phyloP scores from a whole-genome alignment of 2,329 filamentous ascomycete genomes.

The Monosporascus sp. region DNA sequence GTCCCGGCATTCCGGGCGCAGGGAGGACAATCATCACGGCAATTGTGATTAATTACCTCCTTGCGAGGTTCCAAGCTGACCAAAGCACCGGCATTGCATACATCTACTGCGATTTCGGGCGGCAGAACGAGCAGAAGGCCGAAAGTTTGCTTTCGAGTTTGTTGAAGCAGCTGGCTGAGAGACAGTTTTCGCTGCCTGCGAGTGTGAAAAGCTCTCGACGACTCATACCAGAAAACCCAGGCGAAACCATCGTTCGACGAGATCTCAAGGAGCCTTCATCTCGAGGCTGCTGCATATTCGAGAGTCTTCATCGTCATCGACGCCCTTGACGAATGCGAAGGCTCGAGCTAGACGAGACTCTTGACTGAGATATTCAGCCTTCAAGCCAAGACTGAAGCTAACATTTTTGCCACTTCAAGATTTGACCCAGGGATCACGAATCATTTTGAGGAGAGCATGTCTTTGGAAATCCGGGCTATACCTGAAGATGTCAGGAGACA shows the following conservation, averaged over 20 bases:
- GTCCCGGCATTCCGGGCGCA: constrained; percentile 42
- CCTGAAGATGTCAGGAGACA: constrained; percentile 25
- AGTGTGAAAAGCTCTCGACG: constrained; percentile 23
- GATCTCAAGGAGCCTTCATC: constrained; percentile 10
- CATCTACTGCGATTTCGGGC: constrained; percentile 40
- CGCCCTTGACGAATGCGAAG: constrained; percentile 13
- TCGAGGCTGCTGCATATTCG: constrained; percentile 11
- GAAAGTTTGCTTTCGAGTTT: constrained; percentile 29
- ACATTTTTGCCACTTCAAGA: constrained; percentile 14
- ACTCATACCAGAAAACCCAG: constrained; percentile 9
- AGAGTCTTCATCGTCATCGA: constrained; percentile 15
- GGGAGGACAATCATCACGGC: constrained; percentile 44
- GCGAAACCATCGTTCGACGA: constrained; percentile 19
- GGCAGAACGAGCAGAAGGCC: constrained; percentile 32
- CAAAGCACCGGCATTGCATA: constrained; percentile 31
- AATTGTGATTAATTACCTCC: constrained; percentile 36
- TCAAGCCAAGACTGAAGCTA: constrained; percentile 1
- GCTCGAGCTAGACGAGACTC: constrained; percentile 3
- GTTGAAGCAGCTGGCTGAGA: constrained; percentile 32
- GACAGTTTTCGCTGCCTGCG: constrained; percentile 13
- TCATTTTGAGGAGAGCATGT: constrained; percentile 2
- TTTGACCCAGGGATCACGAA: constrained; percentile 9
- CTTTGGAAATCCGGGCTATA: constrained; percentile 26
- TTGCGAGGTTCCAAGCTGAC: constrained; percentile 8
- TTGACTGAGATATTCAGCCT: constrained; percentile 9